Evolutionary conservation across 2,329 filamentous ascomycete genomes (phyloP).

Genomic region (Neonectria faginata): DNA sequence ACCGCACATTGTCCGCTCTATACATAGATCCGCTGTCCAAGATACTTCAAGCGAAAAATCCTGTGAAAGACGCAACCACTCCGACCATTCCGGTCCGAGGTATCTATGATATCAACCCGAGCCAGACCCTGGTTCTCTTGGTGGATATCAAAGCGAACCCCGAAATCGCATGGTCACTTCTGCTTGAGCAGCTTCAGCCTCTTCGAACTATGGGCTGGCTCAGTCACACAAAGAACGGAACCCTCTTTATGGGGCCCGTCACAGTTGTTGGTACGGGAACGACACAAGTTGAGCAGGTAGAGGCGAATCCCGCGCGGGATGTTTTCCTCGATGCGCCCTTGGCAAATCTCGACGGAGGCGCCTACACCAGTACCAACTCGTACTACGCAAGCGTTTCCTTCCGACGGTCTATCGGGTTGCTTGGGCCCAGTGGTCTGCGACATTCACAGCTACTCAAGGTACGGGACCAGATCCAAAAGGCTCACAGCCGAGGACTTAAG

Average conservation of each 20-base stretch:
- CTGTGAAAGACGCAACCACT: not conserved
- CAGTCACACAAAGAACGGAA: slow-evolving; percentile 62
- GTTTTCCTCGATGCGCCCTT: slow-evolving; percentile 76
- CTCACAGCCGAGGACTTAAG: slow-evolving; percentile 66
- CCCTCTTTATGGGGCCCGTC: slow-evolving; percentile 66
- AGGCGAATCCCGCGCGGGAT: slow-evolving; percentile 57
- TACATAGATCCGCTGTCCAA: slow-evolving; percentile 74
- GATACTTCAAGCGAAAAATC: slow-evolving; percentile 64
- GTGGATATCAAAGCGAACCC: slow-evolving; percentile 74
- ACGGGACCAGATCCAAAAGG: slow-evolving; percentile 59
- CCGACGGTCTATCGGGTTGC: slow-evolving; percentile 62
- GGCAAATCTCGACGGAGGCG: slow-evolving; percentile 49
- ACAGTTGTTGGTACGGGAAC: slow-evolving; percentile 77
- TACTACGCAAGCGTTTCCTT: slow-evolving; percentile 75
- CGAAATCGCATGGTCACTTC: slow-evolving; percentile 41
- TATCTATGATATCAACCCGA: slow-evolving; percentile 65
- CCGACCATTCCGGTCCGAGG: slow-evolving; percentile 54
- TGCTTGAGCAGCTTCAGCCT: slow-evolving; percentile 60
- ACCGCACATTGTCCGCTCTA: slow-evolving; percentile 69
- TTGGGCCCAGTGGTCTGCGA: slow-evolving; percentile 59
- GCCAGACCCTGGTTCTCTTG: slow-evolving; percentile 69
- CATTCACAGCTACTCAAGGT: slow-evolving; percentile 57
- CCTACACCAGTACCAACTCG: slow-evolving; percentile 67
- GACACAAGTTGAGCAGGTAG: slow-evolving; percentile 30
- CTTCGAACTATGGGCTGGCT: slow-evolving; percentile 70